These are phyloP conservation scores for Botryotinia convoluta DNA, from an alignment of 2,329 filamentous ascomycete genomes.

Conservation along the genomic window DNA sequence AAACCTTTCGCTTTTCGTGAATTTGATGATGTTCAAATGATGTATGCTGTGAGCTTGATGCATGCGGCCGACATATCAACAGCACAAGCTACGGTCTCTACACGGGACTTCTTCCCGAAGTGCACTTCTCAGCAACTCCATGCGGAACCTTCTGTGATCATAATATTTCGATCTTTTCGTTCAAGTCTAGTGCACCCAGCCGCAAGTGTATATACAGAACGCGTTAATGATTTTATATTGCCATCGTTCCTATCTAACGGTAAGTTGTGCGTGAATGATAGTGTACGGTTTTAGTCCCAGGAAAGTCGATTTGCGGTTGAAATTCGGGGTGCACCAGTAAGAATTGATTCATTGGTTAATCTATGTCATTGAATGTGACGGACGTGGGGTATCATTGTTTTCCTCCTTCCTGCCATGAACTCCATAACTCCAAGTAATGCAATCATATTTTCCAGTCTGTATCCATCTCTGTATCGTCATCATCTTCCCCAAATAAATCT, in stretches of 20 bases:
- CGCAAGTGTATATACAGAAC: not conserved
- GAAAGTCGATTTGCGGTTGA: not conserved
- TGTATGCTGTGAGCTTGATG: not conserved
- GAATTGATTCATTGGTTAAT: not conserved
- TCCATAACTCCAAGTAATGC: constrained; percentile 20
- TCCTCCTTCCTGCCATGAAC: constrained; percentile 16
- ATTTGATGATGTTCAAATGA: constrained; percentile 22
- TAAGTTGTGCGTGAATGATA: not conserved
- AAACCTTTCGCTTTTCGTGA: constrained; percentile 6
- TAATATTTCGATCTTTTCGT: not conserved
- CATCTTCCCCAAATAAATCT: constrained; percentile 20
- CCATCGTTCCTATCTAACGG: not conserved
- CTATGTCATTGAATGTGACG: constrained; percentile 1
- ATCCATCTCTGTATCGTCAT: constrained; percentile 27
- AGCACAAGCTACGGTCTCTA: not conserved
- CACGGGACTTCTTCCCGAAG: not conserved
- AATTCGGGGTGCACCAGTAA: not conserved
- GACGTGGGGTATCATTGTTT: constrained; percentile 24
- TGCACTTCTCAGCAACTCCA: not conserved
- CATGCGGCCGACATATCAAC: not conserved
- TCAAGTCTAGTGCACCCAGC: not conserved
- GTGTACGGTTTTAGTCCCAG: not conserved
- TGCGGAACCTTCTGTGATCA: not conserved
- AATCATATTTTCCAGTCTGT: constrained; percentile 34
- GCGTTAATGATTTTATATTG: not conserved